Conservation (phyloP, 352 stramenopile species). For the Hyaloperonospora brassicae region DNA sequence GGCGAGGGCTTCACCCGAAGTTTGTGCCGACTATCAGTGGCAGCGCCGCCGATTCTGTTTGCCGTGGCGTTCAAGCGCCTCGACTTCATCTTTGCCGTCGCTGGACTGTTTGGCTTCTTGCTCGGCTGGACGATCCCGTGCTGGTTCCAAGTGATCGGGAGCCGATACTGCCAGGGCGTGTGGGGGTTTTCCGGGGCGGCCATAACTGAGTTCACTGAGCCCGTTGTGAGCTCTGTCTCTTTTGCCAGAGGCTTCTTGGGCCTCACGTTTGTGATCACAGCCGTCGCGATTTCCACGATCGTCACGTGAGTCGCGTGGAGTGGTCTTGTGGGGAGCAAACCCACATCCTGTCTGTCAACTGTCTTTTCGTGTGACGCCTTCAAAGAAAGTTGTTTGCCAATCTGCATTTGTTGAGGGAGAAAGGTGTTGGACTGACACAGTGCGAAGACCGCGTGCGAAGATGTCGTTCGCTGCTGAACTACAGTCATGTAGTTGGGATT, state of each 20-base stretch:
- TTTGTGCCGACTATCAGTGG: slow-evolving; percentile 56
- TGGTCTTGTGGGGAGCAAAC: too few species aligned
- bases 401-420: too few species aligned
- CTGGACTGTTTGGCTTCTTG: slow-evolving; percentile 71
- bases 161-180: slow-evolving; percentile 64
- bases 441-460: too few species aligned
- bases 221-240: slow-evolving; percentile 51
- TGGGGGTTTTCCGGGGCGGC: slow-evolving; percentile 59
- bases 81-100: slow-evolving; percentile 78
- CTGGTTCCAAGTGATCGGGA: slow-evolving; percentile 81
- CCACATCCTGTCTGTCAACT: too few species aligned
- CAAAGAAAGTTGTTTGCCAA: too few species aligned
- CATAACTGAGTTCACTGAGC: slow-evolving; percentile 65
- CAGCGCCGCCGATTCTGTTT: slow-evolving; percentile 60
- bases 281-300: slow-evolving; percentile 56
- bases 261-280: slow-evolving; percentile 63
- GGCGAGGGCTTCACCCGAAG: slow-evolving; percentile 38
- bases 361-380: too few species aligned
- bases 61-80: slow-evolving; percentile 80
- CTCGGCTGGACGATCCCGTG: slow-evolving; percentile 71
- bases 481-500: too few species aligned
- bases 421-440: too few species aligned
- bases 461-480: too few species aligned
- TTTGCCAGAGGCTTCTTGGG: slow-evolving; percentile 54
- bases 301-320: slow-evolving; percentile 23